Base-by-base conservation (phyloP, 192 early-diverging fungal species). In the Dimargaris xerosporica region DNA sequence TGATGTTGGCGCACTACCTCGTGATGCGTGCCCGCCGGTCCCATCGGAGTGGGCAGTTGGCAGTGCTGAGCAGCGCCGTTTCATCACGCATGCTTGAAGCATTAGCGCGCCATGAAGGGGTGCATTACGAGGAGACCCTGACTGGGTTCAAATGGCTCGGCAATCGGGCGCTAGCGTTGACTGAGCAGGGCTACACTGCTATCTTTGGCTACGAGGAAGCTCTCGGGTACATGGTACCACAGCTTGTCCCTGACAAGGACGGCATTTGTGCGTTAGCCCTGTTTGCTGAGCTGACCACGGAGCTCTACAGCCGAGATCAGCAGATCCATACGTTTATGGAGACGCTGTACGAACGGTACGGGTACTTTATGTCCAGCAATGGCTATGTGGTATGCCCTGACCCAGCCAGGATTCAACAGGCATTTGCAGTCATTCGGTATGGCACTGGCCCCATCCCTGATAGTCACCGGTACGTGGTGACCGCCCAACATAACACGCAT, bases 141-240 rank as follows among this genome's bases (percentile, higher is more conserved):
- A 96, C 93, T 12, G 93, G 94, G 30, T 95, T 96, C 80, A 96
- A 96, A 71, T 96, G 91, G 88, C 82, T 96, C 60, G 87, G 90
- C 23, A 96, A 94, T 71, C 73, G 78, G 41, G 85, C 86, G 31
- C 78, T 85, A 34, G 75, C 80, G 12, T 63, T 95, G 66, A 75
- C 80, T 62, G 65, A 73, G 17, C 65, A 81, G 63, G 88, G 87
- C 17, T 79, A 80, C 47, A 63, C 81, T 61, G 84, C 84, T 6
- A 73, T 84, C 26, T 93, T 96, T 69, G 91, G 84, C 16, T 96
- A 88, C 68, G 94, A 96, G 69, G 93, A 96, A 76, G 92, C 94
- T 19, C 93, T 96, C 53, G 93, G 90, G 31, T 88, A 90, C 72
- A 91, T 90, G 80, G 69, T 83, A 54, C 80, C 80, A 44, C 73